A percentile compares a stretch with the other conserved stretches of the same genome.
Conservation (phyloP, 495 filamentous ascomycete species). For the Penicillium turbatum region DNA sequence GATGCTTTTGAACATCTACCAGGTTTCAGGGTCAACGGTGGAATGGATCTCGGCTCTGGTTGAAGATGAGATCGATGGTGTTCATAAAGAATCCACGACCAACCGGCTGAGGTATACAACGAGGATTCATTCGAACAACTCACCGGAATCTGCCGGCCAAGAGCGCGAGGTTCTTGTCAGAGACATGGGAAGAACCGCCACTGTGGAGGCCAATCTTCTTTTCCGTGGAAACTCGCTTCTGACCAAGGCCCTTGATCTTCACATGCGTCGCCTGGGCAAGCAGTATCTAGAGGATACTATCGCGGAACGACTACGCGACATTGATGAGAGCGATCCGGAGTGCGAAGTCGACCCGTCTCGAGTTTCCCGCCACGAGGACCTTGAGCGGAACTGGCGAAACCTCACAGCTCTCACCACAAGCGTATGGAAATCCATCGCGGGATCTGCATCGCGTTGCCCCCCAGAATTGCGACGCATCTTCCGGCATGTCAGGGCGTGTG, state of each 20-base stretch:
- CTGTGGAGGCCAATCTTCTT: conserved; percentile 82
- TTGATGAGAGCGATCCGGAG: conserved; percentile 81
- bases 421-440: conserved; percentile 79
- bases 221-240: conserved; percentile 94
- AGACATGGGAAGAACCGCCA: conserved; percentile 53
- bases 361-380: conserved; percentile 64
- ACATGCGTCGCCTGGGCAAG: conserved; percentile 91
- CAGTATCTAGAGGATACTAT: conserved; percentile 91
- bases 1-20: conserved; percentile 87
- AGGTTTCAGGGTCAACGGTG: conserved; percentile 81
- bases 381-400: conserved; percentile 78
- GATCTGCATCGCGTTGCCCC: conserved; percentile 69
- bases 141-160: conserved; percentile 52
- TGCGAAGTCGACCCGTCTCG: conserved; percentile 90
- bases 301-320: conserved; percentile 76
- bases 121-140: conserved; percentile 76
- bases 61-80: conserved; percentile 94
- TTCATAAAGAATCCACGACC: conserved; percentile 67
- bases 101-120: conserved; percentile 69
- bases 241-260: conserved; percentile 87
- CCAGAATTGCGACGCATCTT: conserved; percentile 82
- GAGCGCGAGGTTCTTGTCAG: conserved; percentile 60
- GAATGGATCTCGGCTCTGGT: conserved; percentile 93
- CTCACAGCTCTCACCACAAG: conserved; percentile 72
- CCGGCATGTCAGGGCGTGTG: conserved; percentile 87